A percentile compares a stretch with the other conserved stretches of the same genome.
Evolutionary conservation across 2,329 filamentous ascomycete genomes (phyloP).

Genomic region (Pleomassaria siparia): DNA sequence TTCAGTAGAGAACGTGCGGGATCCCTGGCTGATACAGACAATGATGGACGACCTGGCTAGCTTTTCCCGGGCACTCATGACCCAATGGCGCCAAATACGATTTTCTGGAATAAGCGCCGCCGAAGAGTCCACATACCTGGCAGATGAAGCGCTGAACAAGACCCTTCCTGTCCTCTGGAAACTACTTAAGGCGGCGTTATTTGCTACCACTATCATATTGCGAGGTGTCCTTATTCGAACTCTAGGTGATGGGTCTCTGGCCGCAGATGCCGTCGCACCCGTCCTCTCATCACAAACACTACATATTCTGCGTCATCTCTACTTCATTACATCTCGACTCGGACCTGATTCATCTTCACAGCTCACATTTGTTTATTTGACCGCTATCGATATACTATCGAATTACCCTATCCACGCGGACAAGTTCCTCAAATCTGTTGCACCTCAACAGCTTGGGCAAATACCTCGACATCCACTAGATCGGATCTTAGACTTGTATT

Average conservation of each 20-base stretch:
- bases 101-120: slow-evolving; percentile 71
- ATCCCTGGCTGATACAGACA: slow-evolving; percentile 51
- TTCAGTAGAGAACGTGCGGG: slow-evolving; percentile 60
- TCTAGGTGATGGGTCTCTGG: slow-evolving; percentile 58
- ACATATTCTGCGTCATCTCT: slow-evolving; percentile 73
- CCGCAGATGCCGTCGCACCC: slow-evolving; percentile 61
- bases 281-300: slow-evolving; percentile 70
- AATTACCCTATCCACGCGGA: slow-evolving; percentile 68
- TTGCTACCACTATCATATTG: slow-evolving; percentile 72
- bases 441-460: slow-evolving; percentile 55
- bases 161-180: slow-evolving; percentile 76
- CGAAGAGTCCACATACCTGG: slow-evolving; percentile 64
- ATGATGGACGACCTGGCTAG: slow-evolving; percentile 66
- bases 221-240: slow-evolving; percentile 70
- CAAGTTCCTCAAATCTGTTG: slow-evolving; percentile 66
- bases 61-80: slow-evolving; percentile 67
- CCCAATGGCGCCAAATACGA: slow-evolving; percentile 74
- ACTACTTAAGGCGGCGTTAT: slow-evolving; percentile 73
- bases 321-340: slow-evolving; percentile 77
- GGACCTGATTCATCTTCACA: slow-evolving; percentile 76
- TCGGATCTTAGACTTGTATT: slow-evolving; percentile 79
- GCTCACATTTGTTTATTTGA: slow-evolving; percentile 80
- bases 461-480: slow-evolving; percentile 68
- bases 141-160: slow-evolving; percentile 63
- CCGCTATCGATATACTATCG: slow-evolving; percentile 77